A percentile compares a stretch with the other conserved stretches of the same genome.
Evolutionary conservation across 2,329 filamentous ascomycete species (phyloP).

Genomic region (Sodiomyces alkalinus): DNA sequence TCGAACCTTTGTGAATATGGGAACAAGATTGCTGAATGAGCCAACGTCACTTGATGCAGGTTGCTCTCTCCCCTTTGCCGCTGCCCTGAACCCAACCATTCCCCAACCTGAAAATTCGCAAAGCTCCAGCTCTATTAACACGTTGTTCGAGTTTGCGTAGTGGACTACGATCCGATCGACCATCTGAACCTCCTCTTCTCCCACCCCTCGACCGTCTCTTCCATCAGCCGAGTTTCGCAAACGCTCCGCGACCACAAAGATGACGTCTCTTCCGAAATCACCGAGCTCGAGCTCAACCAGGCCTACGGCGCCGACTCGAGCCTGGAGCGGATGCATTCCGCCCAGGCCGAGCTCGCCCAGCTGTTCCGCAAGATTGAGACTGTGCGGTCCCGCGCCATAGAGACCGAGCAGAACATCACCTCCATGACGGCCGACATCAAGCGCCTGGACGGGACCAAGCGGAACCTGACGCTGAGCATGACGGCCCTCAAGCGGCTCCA

Average conservation of each 20-base stretch:
- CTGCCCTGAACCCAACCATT: too few relatives aligned
- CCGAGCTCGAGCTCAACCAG: slow-evolving; percentile 58
- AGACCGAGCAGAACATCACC: slow-evolving; percentile 91
- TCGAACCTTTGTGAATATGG: slow-evolving; percentile 21
- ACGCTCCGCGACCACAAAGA: slow-evolving; percentile 62
- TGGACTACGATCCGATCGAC: slow-evolving; percentile 80
- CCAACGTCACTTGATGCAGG: slow-evolving; percentile 28
- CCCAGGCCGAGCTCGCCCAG: slow-evolving; percentile 75
- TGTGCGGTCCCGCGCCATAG: slow-evolving; percentile 73
- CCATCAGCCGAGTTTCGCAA: slow-evolving; percentile 58
- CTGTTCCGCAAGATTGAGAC: slow-evolving; percentile 92
- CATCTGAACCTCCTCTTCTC: slow-evolving; percentile 91
- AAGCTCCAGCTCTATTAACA: too few relatives aligned
- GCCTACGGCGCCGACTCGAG: slow-evolving; percentile 76
- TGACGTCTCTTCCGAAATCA: slow-evolving; percentile 69
- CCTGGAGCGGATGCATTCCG: slow-evolving; percentile 79
- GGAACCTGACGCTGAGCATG: slow-evolving; percentile 93
- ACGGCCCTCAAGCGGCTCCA: slow-evolving; percentile 91
- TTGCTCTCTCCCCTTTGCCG: slow-evolving; percentile 13
- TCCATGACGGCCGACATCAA: slow-evolving; percentile 99
- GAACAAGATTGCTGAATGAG: slow-evolving; percentile 18
- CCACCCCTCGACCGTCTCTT: slow-evolving; percentile 69
- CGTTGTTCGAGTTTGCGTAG: too few relatives aligned
- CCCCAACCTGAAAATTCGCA: slow-evolving; percentile 8
- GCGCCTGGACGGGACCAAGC: slow-evolving; percentile 87